Base-by-base conservation (phyloP, 2,329 filamentous ascomycete genomes). In the Microsporum audouinii region DNA sequence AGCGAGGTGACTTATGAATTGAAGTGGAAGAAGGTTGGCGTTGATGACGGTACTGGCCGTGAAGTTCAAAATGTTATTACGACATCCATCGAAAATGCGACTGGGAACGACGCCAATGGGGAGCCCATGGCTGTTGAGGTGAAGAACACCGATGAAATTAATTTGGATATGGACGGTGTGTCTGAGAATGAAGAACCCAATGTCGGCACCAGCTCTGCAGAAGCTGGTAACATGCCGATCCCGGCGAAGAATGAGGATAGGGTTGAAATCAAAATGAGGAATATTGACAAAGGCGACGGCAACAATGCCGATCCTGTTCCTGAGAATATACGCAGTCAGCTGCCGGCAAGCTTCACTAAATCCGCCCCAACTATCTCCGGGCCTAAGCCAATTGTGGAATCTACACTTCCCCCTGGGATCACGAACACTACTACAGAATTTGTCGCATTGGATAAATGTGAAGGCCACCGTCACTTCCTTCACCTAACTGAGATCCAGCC, bases 381-480 rank as follows among this genome's bases (percentile, higher is more conserved):
- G 27, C 17, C 27, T 14, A 75, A 73, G 47, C 68, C 70, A 60
- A 77, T 71, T 4, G 78, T 83, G 14, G 82, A 81, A 39, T 82
- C 86, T 60, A 84, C 86, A 2, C 83, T 88, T 14, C 90, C 90
- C 0, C 70, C 80, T 0, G 82, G 79, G 0, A 95, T 96, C 64
- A 83, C 80, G 1, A 97, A 97, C 77, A 87, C 80, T 23, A 80
- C 81, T 3, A 95, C 92, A 1, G 81, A 85, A 10, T 99, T 99
- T 73, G 80, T 99, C 8, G 88, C 94, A 0, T 79, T 99, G 1
- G 92, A 96, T 75, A 99, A 99, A 73, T 95, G 90, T 69, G 80
- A 92, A 47, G 87, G 88, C 0, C 12, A 31, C 1, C 58, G 57
- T 23, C 81, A 86, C 17, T 97, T 92, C 70, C 79, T 99, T 1